Percentiles rank a stretch among this genome's conserved stretches.
phyloP scores from a whole-genome alignment of 148 eudicot species.

The Vaccinium myrtillus region DNA sequence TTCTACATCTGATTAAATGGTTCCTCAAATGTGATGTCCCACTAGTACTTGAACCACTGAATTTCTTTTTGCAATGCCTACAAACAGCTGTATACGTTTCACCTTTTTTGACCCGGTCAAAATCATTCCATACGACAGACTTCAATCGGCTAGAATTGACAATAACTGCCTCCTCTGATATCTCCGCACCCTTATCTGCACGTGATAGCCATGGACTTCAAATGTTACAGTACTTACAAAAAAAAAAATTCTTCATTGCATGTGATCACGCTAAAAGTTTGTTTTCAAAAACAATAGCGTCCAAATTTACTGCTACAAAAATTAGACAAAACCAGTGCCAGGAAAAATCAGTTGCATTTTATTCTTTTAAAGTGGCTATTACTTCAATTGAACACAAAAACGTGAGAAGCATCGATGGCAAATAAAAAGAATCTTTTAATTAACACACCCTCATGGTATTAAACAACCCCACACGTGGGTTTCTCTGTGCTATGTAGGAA shows the following conservation, averaged over 20 bases:
- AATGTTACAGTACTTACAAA: not conserved
- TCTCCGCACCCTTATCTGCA: constrained; percentile 27
- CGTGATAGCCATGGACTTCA: not conserved
- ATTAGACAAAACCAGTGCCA: not conserved
- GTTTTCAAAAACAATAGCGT: not conserved
- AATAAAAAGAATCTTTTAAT: not conserved
- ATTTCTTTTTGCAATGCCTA: constrained; percentile 54
- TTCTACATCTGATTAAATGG: constrained; percentile 53
- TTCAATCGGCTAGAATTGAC: constrained; percentile 51
- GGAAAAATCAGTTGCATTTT: not conserved
- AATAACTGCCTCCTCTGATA: constrained; percentile 35
- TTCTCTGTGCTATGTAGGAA: not conserved
- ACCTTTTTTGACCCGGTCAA: constrained; percentile 49
- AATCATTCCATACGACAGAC: constrained; percentile 59
- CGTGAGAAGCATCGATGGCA: not conserved
- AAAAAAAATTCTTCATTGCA: not conserved
- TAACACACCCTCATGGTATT: not conserved
- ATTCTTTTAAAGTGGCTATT: too few relatives aligned
- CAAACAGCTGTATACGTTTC: constrained; percentile 47
- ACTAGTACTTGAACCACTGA: constrained; percentile 58
- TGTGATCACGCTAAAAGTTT: not conserved
- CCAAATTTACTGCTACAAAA: not conserved
- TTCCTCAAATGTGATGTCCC: constrained; percentile 61
- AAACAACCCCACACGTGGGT: not conserved
- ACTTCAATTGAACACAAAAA: not conserved